Base-by-base conservation (phyloP, 1,284 basidiomycete genomes). In the Trichosporon coremiiforme region DNA sequence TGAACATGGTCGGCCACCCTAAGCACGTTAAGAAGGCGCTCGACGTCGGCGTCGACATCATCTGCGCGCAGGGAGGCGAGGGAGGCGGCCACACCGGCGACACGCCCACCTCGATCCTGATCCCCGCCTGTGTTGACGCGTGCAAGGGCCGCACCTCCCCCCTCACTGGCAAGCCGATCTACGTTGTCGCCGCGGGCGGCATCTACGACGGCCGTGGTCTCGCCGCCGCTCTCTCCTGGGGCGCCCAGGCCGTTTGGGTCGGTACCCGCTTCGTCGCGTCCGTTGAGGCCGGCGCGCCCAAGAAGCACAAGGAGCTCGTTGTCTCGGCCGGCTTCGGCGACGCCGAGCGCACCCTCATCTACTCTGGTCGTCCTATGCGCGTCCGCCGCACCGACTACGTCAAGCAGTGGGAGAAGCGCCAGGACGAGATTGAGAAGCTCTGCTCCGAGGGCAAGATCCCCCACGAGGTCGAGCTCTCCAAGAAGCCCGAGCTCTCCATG, bases 41-140 rank as follows among this genome's bases (percentile, higher is more conserved):
- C 50, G 90, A 87, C 8, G 89, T 86, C 36, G 93, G 93, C 64
- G 90, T 91, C 45, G 94, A 95, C 78, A 85, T 95, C 73, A 94
- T 95, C 79, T 94, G 92, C 77, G 92, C 92, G 1, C 94, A 95
- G 72, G 92, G 90, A 2, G 91, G 91, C 47, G 92, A 94, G 83
- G 93, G 91, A 53, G 93, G 93, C 69, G 93, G 93, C 25, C 85
- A 85, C 75, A 85, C 84, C 7, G 84, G 84, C 9, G 75, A 78
- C 13, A 77, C 75, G n/a, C 71, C 80, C 2, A 79, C 77, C 38
- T 79, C 78, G 15, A 77, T 83, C 71, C 76, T 83, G 38, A 80
- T 80, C 65, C 78, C 93, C n/a, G 92, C 92, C 0, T 91, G 90
- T 78, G 93, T 95, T 64, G 92, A 94, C 77, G 87, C 87, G 22